Conservation (phyloP, 2,329 filamentous ascomycete genomes). For the Fusarium dimerum region DNA sequence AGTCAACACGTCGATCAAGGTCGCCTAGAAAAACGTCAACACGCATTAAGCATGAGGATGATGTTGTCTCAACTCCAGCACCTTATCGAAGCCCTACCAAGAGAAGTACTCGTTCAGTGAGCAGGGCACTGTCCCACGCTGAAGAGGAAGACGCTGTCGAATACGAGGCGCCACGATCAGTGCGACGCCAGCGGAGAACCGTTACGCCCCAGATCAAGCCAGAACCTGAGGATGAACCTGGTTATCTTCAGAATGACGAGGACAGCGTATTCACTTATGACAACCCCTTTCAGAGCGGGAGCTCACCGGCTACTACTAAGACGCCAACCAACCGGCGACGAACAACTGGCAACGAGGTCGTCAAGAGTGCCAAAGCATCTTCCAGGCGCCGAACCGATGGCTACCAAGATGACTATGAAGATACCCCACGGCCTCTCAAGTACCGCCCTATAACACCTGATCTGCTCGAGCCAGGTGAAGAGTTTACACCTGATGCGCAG, state of each 20-base stretch:
- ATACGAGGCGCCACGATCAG: slow-evolving; percentile 41
- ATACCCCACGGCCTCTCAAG: slow-evolving; percentile 33
- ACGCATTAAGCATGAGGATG: slow-evolving; percentile 54
- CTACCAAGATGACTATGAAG: slow-evolving; percentile 32
- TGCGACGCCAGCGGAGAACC: slow-evolving; percentile 53
- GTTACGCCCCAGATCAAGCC: slow-evolving; percentile 54
- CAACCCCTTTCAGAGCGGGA: slow-evolving; percentile 88
- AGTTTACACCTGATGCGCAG: slow-evolving; percentile 91
- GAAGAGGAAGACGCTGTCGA: slow-evolving; percentile 48
- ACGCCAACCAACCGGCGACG: slow-evolving; percentile 52
- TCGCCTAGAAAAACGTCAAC: slow-evolving; percentile 57
- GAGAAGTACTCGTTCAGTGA: slow-evolving; percentile 54
- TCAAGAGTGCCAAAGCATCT: slow-evolving; percentile 43
- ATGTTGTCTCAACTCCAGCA: slow-evolving; percentile 40
- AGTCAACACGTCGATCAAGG: slow-evolving; percentile 51
- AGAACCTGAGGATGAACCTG: slow-evolving; percentile 47
- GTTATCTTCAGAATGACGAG: slow-evolving; percentile 42
- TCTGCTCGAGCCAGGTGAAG: slow-evolving; percentile 71
- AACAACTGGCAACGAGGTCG: slow-evolving; percentile 45
- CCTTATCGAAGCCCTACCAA: slow-evolving; percentile 52
- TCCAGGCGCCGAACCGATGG: slow-evolving; percentile 47
- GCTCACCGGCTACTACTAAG: slow-evolving; percentile 60
- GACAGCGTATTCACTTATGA: slow-evolving; percentile 77
- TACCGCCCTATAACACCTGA: slow-evolving; percentile 37
- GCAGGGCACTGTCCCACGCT: slow-evolving; percentile 53